Base-by-base conservation (phyloP, 2,329 filamentous ascomycete genomes). In the Aspergillus ruber region DNA sequence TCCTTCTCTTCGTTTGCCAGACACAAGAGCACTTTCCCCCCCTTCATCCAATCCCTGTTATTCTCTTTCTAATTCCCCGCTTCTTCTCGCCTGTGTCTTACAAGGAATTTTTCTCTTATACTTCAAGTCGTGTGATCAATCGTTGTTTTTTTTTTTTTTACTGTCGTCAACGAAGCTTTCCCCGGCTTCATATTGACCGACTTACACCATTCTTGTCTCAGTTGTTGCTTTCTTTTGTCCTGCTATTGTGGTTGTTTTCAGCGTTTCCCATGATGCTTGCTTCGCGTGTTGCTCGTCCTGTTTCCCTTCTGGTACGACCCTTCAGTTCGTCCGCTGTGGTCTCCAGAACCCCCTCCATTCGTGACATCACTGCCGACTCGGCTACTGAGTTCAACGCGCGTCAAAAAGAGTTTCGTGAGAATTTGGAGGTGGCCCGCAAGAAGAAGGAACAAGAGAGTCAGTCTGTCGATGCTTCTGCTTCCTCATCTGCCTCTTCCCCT, bases 341-440 rank as follows among this genome's bases (percentile, higher is more conserved):
- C 55, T 67, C 69, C 53, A 76, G 75, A 49, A 74, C 83, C 17
- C 93, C 93, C n/a, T 83, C 86, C 33, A 81, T 98, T 56, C 85
- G 87, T 66, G 90, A 98, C 71, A 83, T 98, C 75, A 85, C 77
- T 41, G 81, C 84, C 43, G 76, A 86, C 53, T 81, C 82, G 52
- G 84, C 87, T 55, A 77, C 83, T 45, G 76, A 79, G 48, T 98
- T 97, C 78, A 88, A 87, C 66, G 74, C 78, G 62, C 88, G 86
- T 70, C 90, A 95, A 74, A 85, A 85, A 70, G 79, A 84, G 63
- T 97, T 96, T 74, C 86, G 93, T 66, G 84, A 90, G 70, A 82
- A 86, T 67, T 75, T 95, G 61, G 80, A 83, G 60, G 80, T 85
- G 71, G 83, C 83, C 66, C 83, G 87, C 72, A 86, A 85, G 75